Base-by-base conservation (phyloP, 257 asterid species). In the Thymus quinquecostatus region DNA sequence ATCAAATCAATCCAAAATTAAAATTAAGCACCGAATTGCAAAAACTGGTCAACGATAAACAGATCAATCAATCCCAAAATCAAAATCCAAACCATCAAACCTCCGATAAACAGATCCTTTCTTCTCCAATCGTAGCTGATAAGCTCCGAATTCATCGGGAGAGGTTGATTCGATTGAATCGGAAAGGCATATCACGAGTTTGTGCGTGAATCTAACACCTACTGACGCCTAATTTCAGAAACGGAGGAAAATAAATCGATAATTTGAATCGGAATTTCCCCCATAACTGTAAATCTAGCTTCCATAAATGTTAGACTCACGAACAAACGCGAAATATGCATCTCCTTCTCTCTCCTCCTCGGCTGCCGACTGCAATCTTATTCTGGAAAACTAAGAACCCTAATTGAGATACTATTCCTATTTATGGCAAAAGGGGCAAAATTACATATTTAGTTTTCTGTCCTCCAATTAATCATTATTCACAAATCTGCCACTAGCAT, bases 191-290 rank as follows among this genome's bases (percentile, higher is more conserved):
- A 82, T 76, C 41, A 49, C 78, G 83, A 75, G 86, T 79, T 82
- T 82, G 86, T 82, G 86, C 86, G 86, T 82, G 86, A 79, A 82
- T 82, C 86, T 82, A 79, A 82, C 86, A 45, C 45, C 3, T 14
- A 8, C 10, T 3, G 44, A 34, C 47, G 29, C 57, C 47, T 27
- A 61, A 33, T 33, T 13, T 62, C 64, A 57, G 30, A 60, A 28
- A 2, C 0, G 60, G 54, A 12, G 62, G 11, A 28, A 43, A 44
- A 1, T 41, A 43, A 44, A 1, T 41, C 30, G 66, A 12, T 11
- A 29, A 59, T 66, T 41, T 1, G 50, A 30, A 59, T 33, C 73
- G 41, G 43, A 63, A 55, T 30, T 60, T 27, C 41, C 70, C 59
- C 76, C 59, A 12, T 6, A 11, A 55, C 4, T 11, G 33, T 61